Percentiles rank a stretch among this genome's conserved stretches.
Evolutionary conservation across 768 basidiomycete genomes (phyloP).

Genomic region (Exsudoporus frostii): DNA sequence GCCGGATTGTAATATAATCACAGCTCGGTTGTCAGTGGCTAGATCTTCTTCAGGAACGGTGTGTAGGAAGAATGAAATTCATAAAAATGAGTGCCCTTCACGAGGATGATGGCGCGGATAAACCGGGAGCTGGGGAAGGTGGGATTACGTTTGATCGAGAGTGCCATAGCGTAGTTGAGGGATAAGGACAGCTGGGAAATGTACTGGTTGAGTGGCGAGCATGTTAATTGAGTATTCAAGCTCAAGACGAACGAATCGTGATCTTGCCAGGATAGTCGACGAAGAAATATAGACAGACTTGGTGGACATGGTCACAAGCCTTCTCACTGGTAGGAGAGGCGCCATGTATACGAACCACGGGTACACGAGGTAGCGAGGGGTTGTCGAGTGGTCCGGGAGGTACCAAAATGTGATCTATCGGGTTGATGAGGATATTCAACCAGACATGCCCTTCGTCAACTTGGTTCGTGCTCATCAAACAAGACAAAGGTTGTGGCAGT

Average conservation of each 20-base stretch:
- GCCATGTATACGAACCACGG: slow-evolving; percentile 86
- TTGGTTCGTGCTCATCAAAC: background rate
- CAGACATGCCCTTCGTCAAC: slow-evolving; percentile 16
- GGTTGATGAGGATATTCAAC: slow-evolving; percentile 45
- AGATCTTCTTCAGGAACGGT: slow-evolving; percentile 91
- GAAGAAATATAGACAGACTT: slow-evolving; percentile 92
- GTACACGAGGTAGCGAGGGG: slow-evolving; percentile 57
- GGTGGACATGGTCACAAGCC: slow-evolving; percentile 87
- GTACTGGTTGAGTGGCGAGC: slow-evolving; percentile 64
- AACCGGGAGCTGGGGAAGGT: slow-evolving; percentile 53
- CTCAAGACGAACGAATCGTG: slow-evolving; percentile 44
- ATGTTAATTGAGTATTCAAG: background rate
- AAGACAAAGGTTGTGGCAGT: background rate
- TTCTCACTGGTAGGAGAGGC: slow-evolving; percentile 71
- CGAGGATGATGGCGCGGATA: slow-evolving; percentile 74
- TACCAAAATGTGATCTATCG: slow-evolving; percentile 63
- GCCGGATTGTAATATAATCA: slow-evolving; percentile 77
- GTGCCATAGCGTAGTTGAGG: slow-evolving; percentile 81
- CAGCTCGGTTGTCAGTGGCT: slow-evolving; percentile 58
- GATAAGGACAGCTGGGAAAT: slow-evolving; percentile 66
- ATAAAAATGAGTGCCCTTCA: slow-evolving; percentile 96
- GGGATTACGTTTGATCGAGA: slow-evolving; percentile 76
- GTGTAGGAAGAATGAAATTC: slow-evolving; percentile 83
- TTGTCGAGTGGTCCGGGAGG: slow-evolving; percentile 65
- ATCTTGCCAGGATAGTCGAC: slow-evolving; percentile 72